Evolutionary conservation across 2,329 filamentous ascomycete genomes (phyloP).

Genomic region (Alternaria angustiovoidea): DNA sequence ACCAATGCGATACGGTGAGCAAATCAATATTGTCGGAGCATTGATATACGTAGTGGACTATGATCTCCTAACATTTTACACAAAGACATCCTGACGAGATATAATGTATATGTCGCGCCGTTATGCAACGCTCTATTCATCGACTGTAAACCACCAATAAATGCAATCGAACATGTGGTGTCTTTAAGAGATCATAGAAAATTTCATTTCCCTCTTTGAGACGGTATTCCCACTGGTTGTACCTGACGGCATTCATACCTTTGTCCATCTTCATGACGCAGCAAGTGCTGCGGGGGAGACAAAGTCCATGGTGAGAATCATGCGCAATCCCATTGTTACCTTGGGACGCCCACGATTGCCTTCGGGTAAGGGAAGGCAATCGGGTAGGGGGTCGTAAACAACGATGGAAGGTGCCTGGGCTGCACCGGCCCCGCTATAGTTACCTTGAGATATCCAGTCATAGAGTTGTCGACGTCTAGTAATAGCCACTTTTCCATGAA

Average conservation of each 20-base stretch:
- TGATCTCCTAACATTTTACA: background rate
- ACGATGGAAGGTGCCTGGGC: background rate
- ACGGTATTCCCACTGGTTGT: background rate
- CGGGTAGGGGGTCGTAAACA: background rate
- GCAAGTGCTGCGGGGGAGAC: background rate
- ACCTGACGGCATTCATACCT: background rate
- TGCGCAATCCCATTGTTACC: background rate
- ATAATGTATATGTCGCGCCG: background rate
- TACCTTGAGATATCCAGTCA: background rate
- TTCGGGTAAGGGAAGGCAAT: background rate
- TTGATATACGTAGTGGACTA: background rate
- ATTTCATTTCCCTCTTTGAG: background rate
- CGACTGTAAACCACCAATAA: background rate
- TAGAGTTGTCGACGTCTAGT: background rate
- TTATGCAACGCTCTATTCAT: background rate
- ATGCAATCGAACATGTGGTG: background rate
- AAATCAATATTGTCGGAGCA: background rate
- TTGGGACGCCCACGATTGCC: background rate
- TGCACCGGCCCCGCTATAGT: background rate
- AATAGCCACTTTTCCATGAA: background rate
- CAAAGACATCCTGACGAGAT: background rate
- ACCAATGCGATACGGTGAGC: background rate
- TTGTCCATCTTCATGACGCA: background rate
- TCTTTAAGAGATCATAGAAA: background rate
- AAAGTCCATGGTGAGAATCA: background rate